Evolutionary conservation across 1,284 basidiomycete genomes (phyloP).

Genomic region (Pholiota adiposa): DNA sequence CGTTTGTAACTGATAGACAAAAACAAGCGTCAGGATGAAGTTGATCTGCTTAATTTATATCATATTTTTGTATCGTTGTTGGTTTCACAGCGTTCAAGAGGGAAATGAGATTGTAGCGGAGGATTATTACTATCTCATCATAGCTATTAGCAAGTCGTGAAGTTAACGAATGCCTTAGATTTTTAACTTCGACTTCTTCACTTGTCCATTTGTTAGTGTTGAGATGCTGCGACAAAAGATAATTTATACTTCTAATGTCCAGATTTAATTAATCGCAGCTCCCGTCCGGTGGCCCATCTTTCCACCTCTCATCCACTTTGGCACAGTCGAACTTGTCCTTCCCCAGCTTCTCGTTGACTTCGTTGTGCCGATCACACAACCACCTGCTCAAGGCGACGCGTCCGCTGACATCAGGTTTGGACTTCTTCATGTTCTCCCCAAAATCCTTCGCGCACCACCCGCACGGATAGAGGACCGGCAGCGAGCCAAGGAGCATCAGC

Average conservation of each 20-base stretch:
- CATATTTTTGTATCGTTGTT: background rate
- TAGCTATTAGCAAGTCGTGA: background rate
- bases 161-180: too few relatives aligned
- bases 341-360: constrained; percentile 85
- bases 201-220: too few relatives aligned
- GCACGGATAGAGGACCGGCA: constrained; percentile 89
- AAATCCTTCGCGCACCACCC: constrained; percentile 84
- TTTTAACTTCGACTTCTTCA: too few relatives aligned
- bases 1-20: background rate
- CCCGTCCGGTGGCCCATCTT: constrained; percentile 86
- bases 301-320: constrained; percentile 88
- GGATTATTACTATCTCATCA: background rate
- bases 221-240: too few relatives aligned
- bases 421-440: constrained; percentile 61
- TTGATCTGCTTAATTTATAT: constrained; percentile 1
- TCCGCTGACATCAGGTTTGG: constrained; percentile 78
- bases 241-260: too few relatives aligned
- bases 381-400: constrained; percentile 75
- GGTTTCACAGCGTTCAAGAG: background rate
- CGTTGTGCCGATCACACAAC: constrained; percentile 92
- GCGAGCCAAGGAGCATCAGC: constrained; percentile 74
- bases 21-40: background rate
- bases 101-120: background rate
- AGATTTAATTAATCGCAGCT: constrained; percentile 72
- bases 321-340: constrained; percentile 83